Conservation (phyloP, 2,329 filamentous ascomycete species). For the Scorias spongiosa region DNA sequence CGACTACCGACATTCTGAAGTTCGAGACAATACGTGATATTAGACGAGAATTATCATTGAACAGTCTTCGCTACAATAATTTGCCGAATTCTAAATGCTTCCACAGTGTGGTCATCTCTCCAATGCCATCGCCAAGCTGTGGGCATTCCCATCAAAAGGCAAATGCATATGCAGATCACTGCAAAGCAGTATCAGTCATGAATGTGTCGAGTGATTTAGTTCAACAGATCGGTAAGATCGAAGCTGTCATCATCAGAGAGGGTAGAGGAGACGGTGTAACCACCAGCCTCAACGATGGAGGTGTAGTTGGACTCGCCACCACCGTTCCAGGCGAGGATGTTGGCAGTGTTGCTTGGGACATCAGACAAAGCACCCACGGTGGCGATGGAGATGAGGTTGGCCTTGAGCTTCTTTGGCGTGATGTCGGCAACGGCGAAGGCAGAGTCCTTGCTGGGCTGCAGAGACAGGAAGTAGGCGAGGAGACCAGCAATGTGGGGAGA, state of each 20-base stretch:
- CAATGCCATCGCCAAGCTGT: not conserved
- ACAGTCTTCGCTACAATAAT: not conserved
- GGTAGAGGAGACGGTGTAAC: constrained; percentile 15
- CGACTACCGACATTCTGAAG: too few species aligned
- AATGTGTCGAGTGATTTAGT: not conserved
- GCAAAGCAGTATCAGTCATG: not conserved
- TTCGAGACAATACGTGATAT: too few species aligned
- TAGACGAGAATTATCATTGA: not conserved
- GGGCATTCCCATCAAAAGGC: not conserved
- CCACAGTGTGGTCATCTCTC: not conserved
- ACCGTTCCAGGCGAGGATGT: constrained; percentile 98
- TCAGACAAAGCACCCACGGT: constrained; percentile 66
- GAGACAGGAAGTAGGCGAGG: constrained; percentile 92
- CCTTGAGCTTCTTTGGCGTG: constrained; percentile 89
- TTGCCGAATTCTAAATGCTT: not conserved
- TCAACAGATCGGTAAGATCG: not conserved
- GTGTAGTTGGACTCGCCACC: constrained; percentile 84
- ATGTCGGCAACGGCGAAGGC: constrained; percentile 80
- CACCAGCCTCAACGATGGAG: constrained; percentile 23
- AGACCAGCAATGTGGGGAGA: constrained; percentile 95
- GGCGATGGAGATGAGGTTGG: constrained; percentile 66
- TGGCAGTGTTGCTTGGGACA: constrained; percentile 73
- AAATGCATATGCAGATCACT: too few species aligned
- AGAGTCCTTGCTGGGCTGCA: constrained; percentile 80
- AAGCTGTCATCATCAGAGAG: not conserved